Base-by-base conservation (phyloP, 495 filamentous ascomycete genomes). In the Diplogelasinospora grovesii region DNA sequence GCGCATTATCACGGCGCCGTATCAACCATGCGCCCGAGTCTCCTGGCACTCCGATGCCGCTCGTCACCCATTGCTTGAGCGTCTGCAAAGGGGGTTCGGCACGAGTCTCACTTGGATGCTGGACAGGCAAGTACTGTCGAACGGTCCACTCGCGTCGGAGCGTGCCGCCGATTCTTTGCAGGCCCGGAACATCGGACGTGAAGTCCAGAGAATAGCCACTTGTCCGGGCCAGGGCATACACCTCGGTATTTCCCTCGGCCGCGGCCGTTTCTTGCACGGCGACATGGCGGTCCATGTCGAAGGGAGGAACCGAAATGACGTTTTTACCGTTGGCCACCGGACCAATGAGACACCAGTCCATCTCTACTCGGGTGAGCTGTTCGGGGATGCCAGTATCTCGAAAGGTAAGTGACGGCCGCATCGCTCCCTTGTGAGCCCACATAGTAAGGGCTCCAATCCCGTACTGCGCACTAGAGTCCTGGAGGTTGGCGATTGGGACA, bases 11-110 rank as follows among this genome's bases (percentile, higher is more conserved):
- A 0, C 36, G 34, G 2, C 44, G 44, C 25, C 45, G 39, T 14
- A 52, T 51, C 34, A 51, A 26, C 48, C 48, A 46, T 2, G 48
- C 48, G 21, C 48, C 48, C 2, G 48, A 46, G 22, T 51, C 43
- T 5, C 48, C 43, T 1, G 43, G 23, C 8, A 46, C 48, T 4
- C 48, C 48, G 4, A 42, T 51, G 15, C 48, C 48, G 19, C 34
- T 36, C 5, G 41, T 45, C 5, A 50, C 41, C 37, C 45, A 50
- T 28, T 50, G 36, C 32, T 38, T 42, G 24, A 38, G n/a, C 8
- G 41, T 41, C 21, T 50, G 47, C 47, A 36, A 38, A 8, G 26
- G 37, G 21, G 26, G 18, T n/a, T n/a, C n/a, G n/a, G n/a, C n/a
- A 16, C 18, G 29, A n/a, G 21, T 22, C 13, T 34, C 41, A 8